Evolutionary conservation across 164 flowering plant genomes (phyloP).

Genomic region (Magnolia kwangsiensis): DNA sequence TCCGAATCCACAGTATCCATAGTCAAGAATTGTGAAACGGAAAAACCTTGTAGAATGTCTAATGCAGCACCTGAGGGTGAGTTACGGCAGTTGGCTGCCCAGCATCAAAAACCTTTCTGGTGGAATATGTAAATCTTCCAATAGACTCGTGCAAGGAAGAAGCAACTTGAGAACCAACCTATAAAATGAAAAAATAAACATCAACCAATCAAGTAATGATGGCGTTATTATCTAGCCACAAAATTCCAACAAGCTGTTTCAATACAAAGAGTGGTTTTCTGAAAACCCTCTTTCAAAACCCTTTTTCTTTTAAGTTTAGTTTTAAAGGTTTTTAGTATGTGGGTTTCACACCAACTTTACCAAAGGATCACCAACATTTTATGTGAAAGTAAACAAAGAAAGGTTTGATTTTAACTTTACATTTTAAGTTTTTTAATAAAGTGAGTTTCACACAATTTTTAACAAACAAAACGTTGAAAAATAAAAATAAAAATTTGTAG

Average conservation of each 20-base stretch:
- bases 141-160: conserved; percentile 22
- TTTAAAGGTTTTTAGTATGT: no score
- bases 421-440: no score
- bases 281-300: no score
- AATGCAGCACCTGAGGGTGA: conserved; percentile 67
- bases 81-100: conserved; percentile 84
- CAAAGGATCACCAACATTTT: no score
- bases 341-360: no score
- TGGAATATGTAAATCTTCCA: conserved; percentile 36
- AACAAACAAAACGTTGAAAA: no score
- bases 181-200: conserved; percentile 1
- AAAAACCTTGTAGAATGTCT: not conserved
- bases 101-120: conserved; percentile 40
- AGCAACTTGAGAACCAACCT: conserved; percentile 9
- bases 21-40: not conserved
- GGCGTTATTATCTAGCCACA: not conserved
- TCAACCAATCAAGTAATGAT: not conserved
- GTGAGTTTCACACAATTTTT: no score
- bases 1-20: not conserved
- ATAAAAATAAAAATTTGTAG: no score
- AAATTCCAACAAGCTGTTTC: not conserved
- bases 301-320: no score
- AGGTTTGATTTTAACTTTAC: no score
- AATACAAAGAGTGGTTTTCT: no score
- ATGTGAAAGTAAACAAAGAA: no score